Base-by-base conservation (phyloP, 805 yeast species). In the Kuraishia ogatae region DNA sequence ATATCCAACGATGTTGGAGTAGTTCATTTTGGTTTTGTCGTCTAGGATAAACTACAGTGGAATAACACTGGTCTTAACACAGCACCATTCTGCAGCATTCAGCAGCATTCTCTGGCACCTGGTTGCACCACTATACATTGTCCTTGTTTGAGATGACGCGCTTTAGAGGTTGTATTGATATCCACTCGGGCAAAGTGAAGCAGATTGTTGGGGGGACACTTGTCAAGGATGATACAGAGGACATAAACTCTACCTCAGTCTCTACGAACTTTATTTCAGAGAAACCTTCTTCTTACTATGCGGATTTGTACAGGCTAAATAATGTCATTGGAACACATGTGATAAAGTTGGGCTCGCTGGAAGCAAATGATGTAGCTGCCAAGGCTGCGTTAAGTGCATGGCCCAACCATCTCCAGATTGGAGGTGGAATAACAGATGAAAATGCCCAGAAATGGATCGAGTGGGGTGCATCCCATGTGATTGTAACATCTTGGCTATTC, bases 131-230 rank as follows among this genome's bases (percentile, higher is more conserved):
- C n/a, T n/a, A n/a, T n/a, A n/a, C n/a, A n/a, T n/a, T n/a, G n/a
- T n/a, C n/a, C n/a, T n/a, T n/a, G n/a, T n/a, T n/a, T n/a, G 57
- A 39, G 24, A 91, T 92, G 97, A 92, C 97, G 0, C 77, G 78
- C 53, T 94, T 89, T 71, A 81, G 92, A 63, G 98, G 97, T 0
- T 94, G 99, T 65, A 93, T 94, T 46, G 99, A 94, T 66, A 84
- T 94, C 56, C 99, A 94, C 69, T 80, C 87, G 7, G 99, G 99
- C 1, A 86, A 89, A 61, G 99, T 94, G 58, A 94, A 94, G 65
- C 99, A 94, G 68, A 94, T 94, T 54, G 97, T 94, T 1, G 99
- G 99, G 6, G 96, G 97, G 0, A 87, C 97, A 0, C 74, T 94
- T 21, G 75, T 78, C 0, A 71, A 73, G 11, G 85, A 84, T 56